Percentiles rank a stretch among this genome's conserved stretches.
Conservation (phyloP, 495 filamentous ascomycete genomes). For the Clavariopsis aquatica region DNA sequence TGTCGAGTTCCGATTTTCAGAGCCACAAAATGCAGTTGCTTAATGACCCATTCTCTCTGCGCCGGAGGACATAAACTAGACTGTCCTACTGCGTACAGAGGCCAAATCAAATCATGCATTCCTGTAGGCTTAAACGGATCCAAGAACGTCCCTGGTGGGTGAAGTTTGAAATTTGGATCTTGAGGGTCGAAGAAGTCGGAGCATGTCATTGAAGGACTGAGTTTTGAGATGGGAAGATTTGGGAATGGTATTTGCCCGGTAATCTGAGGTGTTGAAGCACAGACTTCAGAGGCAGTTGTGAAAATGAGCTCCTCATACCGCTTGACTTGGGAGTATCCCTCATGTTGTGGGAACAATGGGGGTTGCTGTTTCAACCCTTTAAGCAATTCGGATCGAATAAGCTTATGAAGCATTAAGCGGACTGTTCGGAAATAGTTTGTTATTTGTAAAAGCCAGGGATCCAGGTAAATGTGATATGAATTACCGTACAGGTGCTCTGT, state of each 20-base stretch:
- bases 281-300: neutral
- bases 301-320: conserved; percentile 7
- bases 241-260: conserved; percentile 27
- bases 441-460: conserved; percentile 25
- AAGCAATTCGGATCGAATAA: conserved; percentile 15
- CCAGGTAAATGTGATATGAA: conserved; percentile 30
- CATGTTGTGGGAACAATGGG: conserved; percentile 4
- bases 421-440: conserved; percentile 27
- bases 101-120: conserved; percentile 17
- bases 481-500: conserved; percentile 9
- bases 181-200: conserved; percentile 14
- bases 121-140: conserved; percentile 5
- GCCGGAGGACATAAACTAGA: neutral
- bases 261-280: conserved; percentile 22
- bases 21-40: conserved; percentile 9
- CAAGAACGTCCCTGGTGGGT: conserved; percentile 13
- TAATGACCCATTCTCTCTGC: conserved; percentile 17
- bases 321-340: conserved; percentile 16
- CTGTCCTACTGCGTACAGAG: conserved; percentile 2
- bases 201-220: neutral
- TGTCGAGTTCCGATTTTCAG: conserved; percentile 17
- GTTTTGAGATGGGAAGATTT: neutral
- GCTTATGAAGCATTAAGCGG: conserved; percentile 21
- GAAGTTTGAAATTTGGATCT: conserved; percentile 11
- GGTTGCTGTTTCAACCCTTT: conserved; percentile 14